Evolutionary conservation across 305 asterid genomes (phyloP), one percentile per base, ranked within the genome.

Genomic region (Fraxinus velutina): DNA sequence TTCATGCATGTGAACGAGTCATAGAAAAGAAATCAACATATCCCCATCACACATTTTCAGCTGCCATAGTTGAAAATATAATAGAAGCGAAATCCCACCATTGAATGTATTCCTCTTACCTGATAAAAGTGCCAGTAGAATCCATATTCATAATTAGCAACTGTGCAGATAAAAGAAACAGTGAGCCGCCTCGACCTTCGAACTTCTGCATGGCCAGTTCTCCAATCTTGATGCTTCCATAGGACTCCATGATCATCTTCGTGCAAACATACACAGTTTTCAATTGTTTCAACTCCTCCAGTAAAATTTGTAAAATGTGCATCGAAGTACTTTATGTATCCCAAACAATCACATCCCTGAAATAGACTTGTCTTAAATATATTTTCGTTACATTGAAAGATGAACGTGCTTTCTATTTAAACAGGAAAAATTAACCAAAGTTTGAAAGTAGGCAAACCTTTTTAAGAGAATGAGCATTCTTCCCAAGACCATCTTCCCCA

Each of bases 161-260:
- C 97, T 19, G 99, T 96, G 90, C 98, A 96, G 77, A 96, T 86
- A 82, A 90, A 96, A 50, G 99, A 96, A 85, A 92, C 97, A 6
- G 98, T 92, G 68, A 96, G 94, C 37, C 99, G 93, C 87, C 99
- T 90, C 32, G 99, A 96, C 84, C 99, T 89, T 74, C 99, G 92
- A 79, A 92, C 94, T 90, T 96, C 99, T 7, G 99, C 94, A 36
- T 87, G 80, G 83, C 97, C 98, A 75, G 97, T 94, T 89, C 99
- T 93, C 99, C 99, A 94, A 79, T 96, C 99, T 78, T 96, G 98
- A 89, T 96, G 99, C 90, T 96, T 96, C 99, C 99, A 96, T 60
- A 96, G 90, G 79, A 96, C 90, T 82, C 99, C 99, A 78, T 93
- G 88, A 84, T 96, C 99, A 85, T 96, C 99, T 82, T 96, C 99